Percentiles rank a stretch among this genome's conserved stretches.
Evolutionary conservation across 2,329 filamentous ascomycete species (phyloP).

Genomic region (Microdochium bolleyi): DNA sequence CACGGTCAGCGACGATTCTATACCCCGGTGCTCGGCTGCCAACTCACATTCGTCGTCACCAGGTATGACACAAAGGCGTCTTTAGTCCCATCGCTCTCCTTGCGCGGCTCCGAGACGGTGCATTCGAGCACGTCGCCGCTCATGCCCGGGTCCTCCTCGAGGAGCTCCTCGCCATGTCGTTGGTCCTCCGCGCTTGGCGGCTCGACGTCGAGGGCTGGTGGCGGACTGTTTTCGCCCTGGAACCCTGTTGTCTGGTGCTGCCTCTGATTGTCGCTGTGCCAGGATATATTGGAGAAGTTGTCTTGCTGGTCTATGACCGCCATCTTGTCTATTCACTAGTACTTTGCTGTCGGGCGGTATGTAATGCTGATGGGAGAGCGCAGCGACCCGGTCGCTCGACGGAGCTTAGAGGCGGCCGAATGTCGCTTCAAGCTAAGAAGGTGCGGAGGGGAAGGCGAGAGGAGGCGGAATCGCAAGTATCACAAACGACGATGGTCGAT

Average conservation of each 20-base stretch:
- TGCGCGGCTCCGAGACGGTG: conserved; percentile 73
- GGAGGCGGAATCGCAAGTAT: too few species aligned
- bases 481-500: too few species aligned
- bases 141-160: conserved; percentile 43
- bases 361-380: too few species aligned
- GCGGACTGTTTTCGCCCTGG: conserved; percentile 10
- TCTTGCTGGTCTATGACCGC: conserved; percentile 47
- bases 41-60: conserved; percentile 73
- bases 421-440: too few species aligned
- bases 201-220: conserved; percentile 17
- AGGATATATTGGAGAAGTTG: conserved; percentile 76
- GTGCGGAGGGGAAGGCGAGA: too few species aligned
- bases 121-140: conserved; percentile 76
- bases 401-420: too few species aligned
- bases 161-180: conserved; percentile 37
- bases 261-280: conserved; percentile 61
- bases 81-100: conserved; percentile 94
- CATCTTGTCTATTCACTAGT: conserved; percentile 16
- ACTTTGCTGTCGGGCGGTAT: not conserved
- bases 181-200: conserved; percentile 17
- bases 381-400: too few species aligned
- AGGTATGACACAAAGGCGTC: conserved; percentile 95
- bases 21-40: not conserved
- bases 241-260: conserved; percentile 28
- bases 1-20: not conserved